phyloP scores from a whole-genome alignment of 305 asterid species.

The Fraxinus paxiana region DNA sequence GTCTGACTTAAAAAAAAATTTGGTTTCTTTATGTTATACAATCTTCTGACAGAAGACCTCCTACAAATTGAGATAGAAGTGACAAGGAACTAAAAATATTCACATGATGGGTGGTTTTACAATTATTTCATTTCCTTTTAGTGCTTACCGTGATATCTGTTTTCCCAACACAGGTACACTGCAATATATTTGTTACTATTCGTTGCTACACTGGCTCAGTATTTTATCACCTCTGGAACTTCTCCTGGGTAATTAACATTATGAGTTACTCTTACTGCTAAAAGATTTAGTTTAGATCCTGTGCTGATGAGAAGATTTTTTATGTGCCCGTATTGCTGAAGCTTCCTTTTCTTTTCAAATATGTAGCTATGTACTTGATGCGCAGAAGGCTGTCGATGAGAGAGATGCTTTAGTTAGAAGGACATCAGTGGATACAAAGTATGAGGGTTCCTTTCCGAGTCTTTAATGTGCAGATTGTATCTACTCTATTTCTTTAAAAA shows the following conservation, averaged over 20 bases:
- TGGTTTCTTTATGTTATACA: neutral
- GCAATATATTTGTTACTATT: slow-evolving; percentile 53
- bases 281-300: neutral
- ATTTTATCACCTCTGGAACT: slow-evolving; percentile 73
- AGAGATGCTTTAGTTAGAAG: slow-evolving; percentile 57
- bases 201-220: slow-evolving; percentile 70
- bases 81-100: neutral
- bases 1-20: neutral
- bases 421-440: slow-evolving; percentile 60
- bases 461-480: slow-evolving; percentile 6
- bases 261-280: slow-evolving; percentile 17
- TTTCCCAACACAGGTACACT: slow-evolving; percentile 57
- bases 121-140: neutral
- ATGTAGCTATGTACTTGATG: slow-evolving; percentile 70
- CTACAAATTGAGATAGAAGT: neutral
- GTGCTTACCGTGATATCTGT: slow-evolving; percentile 11
- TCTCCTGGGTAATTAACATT: slow-evolving; percentile 73
- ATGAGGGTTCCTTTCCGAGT: slow-evolving; percentile 40
- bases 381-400: slow-evolving; percentile 69
- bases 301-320: slow-evolving; percentile 12
- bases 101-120: neutral
- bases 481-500: slow-evolving; percentile 15
- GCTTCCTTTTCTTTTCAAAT: slow-evolving; percentile 17
- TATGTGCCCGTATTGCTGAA: slow-evolving; percentile 17
- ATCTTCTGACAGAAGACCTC: neutral